A percentile compares a stretch with the other conserved stretches of the same genome.
Evolutionary conservation across 108 stramenopile genomes (phyloP).

Genomic region (Aurantiochytrium sp.): DNA sequence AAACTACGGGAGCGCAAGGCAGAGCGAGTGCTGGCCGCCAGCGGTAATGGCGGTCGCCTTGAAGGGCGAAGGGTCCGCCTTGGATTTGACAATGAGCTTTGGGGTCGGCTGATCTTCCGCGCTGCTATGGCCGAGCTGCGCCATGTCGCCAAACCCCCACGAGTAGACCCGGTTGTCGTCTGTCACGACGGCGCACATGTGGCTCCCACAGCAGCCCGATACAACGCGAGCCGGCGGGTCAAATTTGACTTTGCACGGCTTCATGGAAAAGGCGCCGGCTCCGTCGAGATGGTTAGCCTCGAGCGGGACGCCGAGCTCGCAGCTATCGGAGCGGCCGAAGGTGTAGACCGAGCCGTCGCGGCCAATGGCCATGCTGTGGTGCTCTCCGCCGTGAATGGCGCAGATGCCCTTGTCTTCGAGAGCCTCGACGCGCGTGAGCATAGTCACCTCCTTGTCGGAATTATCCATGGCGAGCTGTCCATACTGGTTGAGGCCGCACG

Average conservation of each 20-base stretch:
- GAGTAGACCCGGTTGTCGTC: slow-evolving; percentile 69
- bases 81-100: slow-evolving; percentile 25
- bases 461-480: slow-evolving; percentile 80
- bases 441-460: slow-evolving; percentile 50
- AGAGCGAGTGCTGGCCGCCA: slow-evolving; percentile 1
- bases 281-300: not conserved
- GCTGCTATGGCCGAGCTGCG: slow-evolving; percentile 59
- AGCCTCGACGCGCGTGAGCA: slow-evolving; percentile 45
- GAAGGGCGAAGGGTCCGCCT: not conserved
- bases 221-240: slow-evolving; percentile 20
- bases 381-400: slow-evolving; percentile 67
- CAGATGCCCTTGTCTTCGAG: slow-evolving; percentile 59
- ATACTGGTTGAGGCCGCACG: slow-evolving; percentile 77
- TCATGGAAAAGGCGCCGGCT: slow-evolving; percentile 26
- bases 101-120: slow-evolving; percentile 39
- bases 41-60: slow-evolving; percentile 6
- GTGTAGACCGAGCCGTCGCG: slow-evolving; percentile 62
- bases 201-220: slow-evolving; percentile 55
- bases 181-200: slow-evolving; percentile 65
- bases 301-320: slow-evolving; percentile 67
- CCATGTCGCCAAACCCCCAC: slow-evolving; percentile 76
- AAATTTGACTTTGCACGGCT: not conserved
- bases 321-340: slow-evolving; percentile 78
- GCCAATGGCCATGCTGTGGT: slow-evolving; percentile 66
- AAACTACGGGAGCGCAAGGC: not conserved